These are phyloP conservation scores for Ilex paraguariensis DNA, from an alignment of 305 asterid species.

Conservation along the genomic window DNA sequence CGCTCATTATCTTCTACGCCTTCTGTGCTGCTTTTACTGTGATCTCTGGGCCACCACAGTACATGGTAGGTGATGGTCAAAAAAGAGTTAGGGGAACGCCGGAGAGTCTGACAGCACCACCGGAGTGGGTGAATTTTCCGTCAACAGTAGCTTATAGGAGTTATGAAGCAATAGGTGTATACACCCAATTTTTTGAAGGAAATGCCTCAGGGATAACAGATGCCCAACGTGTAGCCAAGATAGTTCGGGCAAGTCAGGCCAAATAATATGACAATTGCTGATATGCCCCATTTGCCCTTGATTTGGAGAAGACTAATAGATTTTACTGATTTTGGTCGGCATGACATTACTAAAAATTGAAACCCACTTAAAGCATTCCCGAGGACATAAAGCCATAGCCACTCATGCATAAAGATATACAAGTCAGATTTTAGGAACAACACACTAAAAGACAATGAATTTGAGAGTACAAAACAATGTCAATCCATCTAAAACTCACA, in stretches of 20 bases:
- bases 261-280: too few relatives aligned
- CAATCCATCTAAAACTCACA: too few relatives aligned
- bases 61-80: neutral
- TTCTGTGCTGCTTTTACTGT: constrained; percentile 3
- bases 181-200: neutral
- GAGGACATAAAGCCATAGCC: constrained; percentile 93
- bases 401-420: constrained; percentile 54
- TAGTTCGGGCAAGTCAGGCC: constrained; percentile 3
- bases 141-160: constrained; percentile 11
- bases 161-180: constrained; percentile 9
- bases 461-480: too few relatives aligned
- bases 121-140: constrained; percentile 18
- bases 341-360: too few relatives aligned
- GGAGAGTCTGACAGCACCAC: constrained; percentile 1
- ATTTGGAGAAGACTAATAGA: too few relatives aligned
- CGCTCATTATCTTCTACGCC: constrained; percentile 2
- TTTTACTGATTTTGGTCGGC: too few relatives aligned
- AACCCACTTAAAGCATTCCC: constrained; percentile 92
- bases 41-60: constrained; percentile 10
- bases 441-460: too few relatives aligned
- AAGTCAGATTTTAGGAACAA: constrained; percentile 2
- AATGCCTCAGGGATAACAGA: constrained; percentile 10
- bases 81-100: neutral
- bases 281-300: too few relatives aligned
- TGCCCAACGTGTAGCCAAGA: constrained; percentile 8